Evolutionary conservation across 1,284 basidiomycete genomes (phyloP).

Genomic region (Taiwanofungus camphoratus): DNA sequence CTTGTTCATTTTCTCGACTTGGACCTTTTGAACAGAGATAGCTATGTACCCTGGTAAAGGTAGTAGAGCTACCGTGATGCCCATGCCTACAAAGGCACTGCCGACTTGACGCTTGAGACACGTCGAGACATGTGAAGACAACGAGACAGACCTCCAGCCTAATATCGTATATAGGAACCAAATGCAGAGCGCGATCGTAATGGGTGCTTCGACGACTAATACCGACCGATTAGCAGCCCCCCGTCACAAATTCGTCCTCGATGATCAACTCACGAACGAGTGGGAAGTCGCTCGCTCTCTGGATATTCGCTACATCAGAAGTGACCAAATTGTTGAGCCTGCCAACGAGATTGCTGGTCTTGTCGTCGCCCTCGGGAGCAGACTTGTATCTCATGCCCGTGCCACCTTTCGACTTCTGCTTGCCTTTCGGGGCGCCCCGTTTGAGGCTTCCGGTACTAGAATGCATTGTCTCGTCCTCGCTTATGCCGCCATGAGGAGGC

Average conservation of each 20-base stretch:
- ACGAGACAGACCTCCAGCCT: conserved; percentile 38
- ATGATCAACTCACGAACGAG: conserved; percentile 19
- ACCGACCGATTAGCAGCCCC: conserved; percentile 4
- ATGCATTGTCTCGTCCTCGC: conserved; percentile 12
- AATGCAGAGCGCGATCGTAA: conserved; percentile 33
- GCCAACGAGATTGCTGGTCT: conserved; percentile 37
- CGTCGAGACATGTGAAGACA: background rate
- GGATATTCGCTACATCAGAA: conserved; percentile 30
- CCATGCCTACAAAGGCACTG: conserved; percentile 44
- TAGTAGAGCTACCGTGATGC: conserved; percentile 42
- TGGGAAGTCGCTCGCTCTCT: conserved; percentile 30
- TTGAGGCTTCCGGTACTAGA: conserved; percentile 5
- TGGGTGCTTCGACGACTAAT: conserved; percentile 28
- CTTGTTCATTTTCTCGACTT: conserved; percentile 27
- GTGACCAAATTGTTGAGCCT: conserved; percentile 42
- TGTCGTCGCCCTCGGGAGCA: too few relatives aligned
- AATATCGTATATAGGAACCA: conserved; percentile 41
- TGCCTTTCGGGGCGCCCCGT: conserved; percentile 14
- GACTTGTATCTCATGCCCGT: background rate
- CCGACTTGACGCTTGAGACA: background rate
- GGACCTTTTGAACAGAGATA: conserved; percentile 24
- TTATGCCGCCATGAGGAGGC: conserved; percentile 1
- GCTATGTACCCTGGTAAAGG: conserved; percentile 42
- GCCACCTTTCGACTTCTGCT: conserved; percentile 20
- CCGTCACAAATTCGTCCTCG: background rate